These are phyloP conservation scores for Pleurotus giganteus DNA, from an alignment of 768 basidiomycete species.

Conservation along the genomic window DNA sequence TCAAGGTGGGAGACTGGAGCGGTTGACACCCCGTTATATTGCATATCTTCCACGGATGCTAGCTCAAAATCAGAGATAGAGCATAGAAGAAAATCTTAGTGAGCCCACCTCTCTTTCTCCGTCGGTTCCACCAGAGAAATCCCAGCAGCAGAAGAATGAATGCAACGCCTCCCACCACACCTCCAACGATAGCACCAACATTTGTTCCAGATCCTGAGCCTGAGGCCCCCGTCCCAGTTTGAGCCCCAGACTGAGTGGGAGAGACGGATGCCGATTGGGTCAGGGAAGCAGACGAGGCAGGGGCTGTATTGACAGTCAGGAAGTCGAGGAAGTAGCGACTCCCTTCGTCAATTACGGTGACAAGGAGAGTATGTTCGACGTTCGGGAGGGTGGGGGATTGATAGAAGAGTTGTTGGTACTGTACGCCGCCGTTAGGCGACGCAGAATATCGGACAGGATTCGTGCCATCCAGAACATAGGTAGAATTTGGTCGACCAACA, in stretches of 20 bases:
- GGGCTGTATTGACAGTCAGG: not conserved
- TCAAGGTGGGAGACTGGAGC: not conserved
- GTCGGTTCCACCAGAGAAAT: not conserved
- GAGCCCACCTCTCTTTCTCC: not conserved
- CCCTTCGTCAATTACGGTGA: not conserved
- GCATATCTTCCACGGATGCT: not conserved
- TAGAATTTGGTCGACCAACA: not conserved
- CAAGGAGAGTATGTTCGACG: not conserved
- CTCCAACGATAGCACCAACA: constrained; percentile 2
- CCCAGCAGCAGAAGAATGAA: not conserved
- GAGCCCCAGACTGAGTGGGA: not conserved
- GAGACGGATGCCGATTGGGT: not conserved
- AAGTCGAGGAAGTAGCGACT: not conserved
- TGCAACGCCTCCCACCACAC: not conserved
- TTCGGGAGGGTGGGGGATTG: constrained; percentile 3
- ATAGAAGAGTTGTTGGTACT: constrained; percentile 9
- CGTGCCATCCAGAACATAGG: not conserved
- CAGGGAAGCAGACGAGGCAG: not conserved
- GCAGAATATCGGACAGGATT: not conserved
- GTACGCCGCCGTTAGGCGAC: not conserved
- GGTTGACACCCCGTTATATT: not conserved
- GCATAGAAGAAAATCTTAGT: not conserved
- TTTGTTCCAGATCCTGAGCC: not conserved
- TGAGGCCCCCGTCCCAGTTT: not conserved
- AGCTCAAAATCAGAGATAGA: not conserved